phyloP scores from a whole-genome alignment of 2,329 filamentous ascomycete genomes.

The Nemania sp. region DNA sequence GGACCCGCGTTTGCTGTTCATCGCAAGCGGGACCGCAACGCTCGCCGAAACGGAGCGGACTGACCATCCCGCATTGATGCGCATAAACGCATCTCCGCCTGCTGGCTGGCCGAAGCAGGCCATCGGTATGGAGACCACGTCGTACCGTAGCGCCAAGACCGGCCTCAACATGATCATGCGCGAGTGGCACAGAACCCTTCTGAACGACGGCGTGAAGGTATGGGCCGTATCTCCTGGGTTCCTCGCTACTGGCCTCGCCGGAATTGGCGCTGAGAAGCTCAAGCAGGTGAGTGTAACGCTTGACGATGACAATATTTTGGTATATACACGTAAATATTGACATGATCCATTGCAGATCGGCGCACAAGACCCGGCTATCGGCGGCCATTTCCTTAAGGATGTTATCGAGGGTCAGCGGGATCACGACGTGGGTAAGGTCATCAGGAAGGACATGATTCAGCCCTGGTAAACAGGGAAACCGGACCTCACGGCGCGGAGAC shows the following conservation, averaged over 20 bases:
- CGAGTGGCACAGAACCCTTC: conserved; percentile 48
- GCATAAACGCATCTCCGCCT: conserved; percentile 30
- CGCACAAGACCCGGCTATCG: conserved; percentile 33
- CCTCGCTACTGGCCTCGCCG: conserved; percentile 30
- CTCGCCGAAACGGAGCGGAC: conserved; percentile 39
- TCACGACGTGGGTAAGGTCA: conserved; percentile 34
- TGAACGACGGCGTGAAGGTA: conserved; percentile 51
- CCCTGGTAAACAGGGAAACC: conserved; percentile 29
- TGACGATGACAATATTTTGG: conserved; percentile 7
- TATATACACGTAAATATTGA: conserved; percentile 1
- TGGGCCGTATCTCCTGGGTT: conserved; percentile 41
- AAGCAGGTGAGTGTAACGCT: conserved; percentile 31
- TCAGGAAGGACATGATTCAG: conserved; percentile 31
- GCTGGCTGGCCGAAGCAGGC: conserved; percentile 49
- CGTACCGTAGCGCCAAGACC: conserved; percentile 49
- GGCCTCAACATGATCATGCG: conserved; percentile 56
- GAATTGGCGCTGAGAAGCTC: conserved; percentile 24
- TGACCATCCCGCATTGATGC: conserved; percentile 21
- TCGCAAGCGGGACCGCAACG: conserved; percentile 49
- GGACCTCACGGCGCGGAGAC: not conserved
- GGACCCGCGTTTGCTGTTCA: conserved; percentile 52
- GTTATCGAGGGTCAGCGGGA: conserved; percentile 38
- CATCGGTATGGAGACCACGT: conserved; percentile 18
- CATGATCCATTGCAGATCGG: conserved; percentile 29
- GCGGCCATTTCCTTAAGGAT: conserved; percentile 35